Evolutionary conservation across 2,329 filamentous ascomycete genomes (phyloP).

Genomic region (Pyrenophora seminiperda): DNA sequence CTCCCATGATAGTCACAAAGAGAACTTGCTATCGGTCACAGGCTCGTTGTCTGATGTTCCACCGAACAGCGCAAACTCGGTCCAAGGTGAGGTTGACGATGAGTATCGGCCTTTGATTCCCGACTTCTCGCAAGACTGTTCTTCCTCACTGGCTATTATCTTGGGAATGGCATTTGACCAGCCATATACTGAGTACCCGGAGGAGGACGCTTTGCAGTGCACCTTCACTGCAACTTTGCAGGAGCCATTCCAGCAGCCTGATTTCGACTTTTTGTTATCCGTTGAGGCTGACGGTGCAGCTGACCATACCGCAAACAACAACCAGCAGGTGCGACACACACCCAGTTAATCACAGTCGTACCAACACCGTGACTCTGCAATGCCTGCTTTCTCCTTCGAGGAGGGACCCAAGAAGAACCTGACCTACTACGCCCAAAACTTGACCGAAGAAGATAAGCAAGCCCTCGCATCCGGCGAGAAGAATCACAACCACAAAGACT

Average conservation of each 20-base stretch:
- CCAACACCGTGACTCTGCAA: neutral
- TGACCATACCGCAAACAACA: neutral
- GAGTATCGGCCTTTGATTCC: too few species aligned
- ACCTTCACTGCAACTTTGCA: neutral
- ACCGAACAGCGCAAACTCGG: too few species aligned
- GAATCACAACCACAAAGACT: conserved; percentile 29
- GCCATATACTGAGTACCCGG: neutral
- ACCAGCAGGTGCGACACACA: neutral
- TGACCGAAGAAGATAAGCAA: conserved; percentile 21
- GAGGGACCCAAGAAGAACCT: conserved; percentile 2
- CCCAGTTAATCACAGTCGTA: neutral
- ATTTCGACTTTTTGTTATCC: neutral
- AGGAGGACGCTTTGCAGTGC: neutral
- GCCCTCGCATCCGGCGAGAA: conserved; percentile 23
- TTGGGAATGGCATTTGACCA: neutral
- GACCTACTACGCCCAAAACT: conserved; percentile 31
- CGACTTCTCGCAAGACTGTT: neutral
- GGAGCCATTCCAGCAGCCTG: neutral
- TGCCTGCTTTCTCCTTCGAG: conserved; percentile 1
- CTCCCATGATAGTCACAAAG: too few species aligned
- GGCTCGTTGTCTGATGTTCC: too few species aligned
- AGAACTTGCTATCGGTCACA: too few species aligned
- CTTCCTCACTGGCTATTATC: neutral
- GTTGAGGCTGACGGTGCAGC: neutral
- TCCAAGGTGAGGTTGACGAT: too few species aligned